Percentiles rank a stretch among this genome's conserved stretches.
phyloP scores from a whole-genome alignment of 2,329 filamentous ascomycete genomes.

The Ophiostoma ips region DNA sequence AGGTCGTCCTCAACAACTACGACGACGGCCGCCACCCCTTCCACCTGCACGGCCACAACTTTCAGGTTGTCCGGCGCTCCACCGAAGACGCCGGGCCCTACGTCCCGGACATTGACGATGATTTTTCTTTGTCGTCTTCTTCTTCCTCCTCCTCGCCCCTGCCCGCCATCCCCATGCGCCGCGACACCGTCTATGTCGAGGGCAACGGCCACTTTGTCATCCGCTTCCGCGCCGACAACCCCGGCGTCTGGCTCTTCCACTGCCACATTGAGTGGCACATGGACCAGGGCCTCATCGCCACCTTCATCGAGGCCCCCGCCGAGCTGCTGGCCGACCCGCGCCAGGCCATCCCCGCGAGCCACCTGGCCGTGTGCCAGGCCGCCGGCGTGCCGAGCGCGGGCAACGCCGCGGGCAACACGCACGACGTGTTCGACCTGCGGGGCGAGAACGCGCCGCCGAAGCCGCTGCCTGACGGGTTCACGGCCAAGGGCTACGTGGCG shows the following conservation, averaged over 20 bases:
- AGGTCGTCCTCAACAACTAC: constrained; percentile 42
- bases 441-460: constrained; percentile 15
- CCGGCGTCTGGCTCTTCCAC: constrained; percentile 33
- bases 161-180: constrained; percentile 43
- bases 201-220: constrained; percentile 35
- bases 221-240: constrained; percentile 34
- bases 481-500: constrained; percentile 56
- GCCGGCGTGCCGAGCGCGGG: constrained; percentile 10
- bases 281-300: constrained; percentile 30
- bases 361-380: constrained; percentile 39
- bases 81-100: constrained; percentile 38
- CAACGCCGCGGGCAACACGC: constrained; percentile 17
- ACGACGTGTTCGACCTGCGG: constrained; percentile 15
- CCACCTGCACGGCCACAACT: constrained; percentile 15
- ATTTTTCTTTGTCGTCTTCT: background rate
- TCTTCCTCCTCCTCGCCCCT: no score
- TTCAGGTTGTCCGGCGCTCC: constrained; percentile 39
- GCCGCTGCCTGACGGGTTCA: constrained; percentile 28
- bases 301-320: constrained; percentile 32
- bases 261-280: constrained; percentile 45
- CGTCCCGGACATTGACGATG: constrained; percentile 30
- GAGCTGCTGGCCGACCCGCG: constrained; percentile 15
- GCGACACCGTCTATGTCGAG: constrained; percentile 26
- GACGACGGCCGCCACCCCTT: constrained; percentile 14
- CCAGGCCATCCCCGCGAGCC: constrained; percentile 48